Evolutionary conservation across 1,284 basidiomycete genomes (phyloP).

Genomic region (Cutaneotrichosporon sp.): DNA sequence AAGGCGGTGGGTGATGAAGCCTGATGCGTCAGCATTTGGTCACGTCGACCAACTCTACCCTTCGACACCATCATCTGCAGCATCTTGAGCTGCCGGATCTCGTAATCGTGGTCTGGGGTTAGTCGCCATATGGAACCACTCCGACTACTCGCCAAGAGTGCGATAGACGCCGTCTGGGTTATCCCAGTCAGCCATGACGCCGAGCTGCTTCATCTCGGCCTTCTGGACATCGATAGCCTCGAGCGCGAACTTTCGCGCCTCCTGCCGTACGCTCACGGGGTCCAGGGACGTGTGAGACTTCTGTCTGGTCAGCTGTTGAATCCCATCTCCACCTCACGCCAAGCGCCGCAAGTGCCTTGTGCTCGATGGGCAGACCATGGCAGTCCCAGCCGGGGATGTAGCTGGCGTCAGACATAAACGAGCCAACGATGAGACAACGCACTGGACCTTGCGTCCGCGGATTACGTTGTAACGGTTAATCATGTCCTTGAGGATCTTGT

Average conservation of each 20-base stretch:
- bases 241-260: constrained; percentile 71
- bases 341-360: constrained; percentile 79
- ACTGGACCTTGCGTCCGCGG: constrained; percentile 78
- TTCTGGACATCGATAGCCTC: constrained; percentile 76
- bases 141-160: constrained; percentile 66
- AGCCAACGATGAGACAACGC: constrained; percentile 38
- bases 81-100: constrained; percentile 81
- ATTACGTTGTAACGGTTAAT: constrained; percentile 86
- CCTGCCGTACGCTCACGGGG: constrained; percentile 65
- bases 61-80: constrained; percentile 86
- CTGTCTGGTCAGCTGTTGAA: constrained; percentile 18
- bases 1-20: constrained; percentile 72
- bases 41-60: constrained; percentile 55
- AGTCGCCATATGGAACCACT: not conserved
- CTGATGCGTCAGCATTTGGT: constrained; percentile 10
- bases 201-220: constrained; percentile 75
- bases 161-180: constrained; percentile 71
- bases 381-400: constrained; percentile 98
- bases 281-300: constrained; percentile 57
- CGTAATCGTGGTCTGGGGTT: constrained; percentile 72
- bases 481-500: constrained; percentile 96
- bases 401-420: constrained; percentile 54
- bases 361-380: constrained; percentile 95
- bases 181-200: constrained; percentile 92
- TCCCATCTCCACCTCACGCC: constrained; percentile 57